Base-by-base conservation (phyloP, 805 yeast species). In the Saturnispora silvae region DNA sequence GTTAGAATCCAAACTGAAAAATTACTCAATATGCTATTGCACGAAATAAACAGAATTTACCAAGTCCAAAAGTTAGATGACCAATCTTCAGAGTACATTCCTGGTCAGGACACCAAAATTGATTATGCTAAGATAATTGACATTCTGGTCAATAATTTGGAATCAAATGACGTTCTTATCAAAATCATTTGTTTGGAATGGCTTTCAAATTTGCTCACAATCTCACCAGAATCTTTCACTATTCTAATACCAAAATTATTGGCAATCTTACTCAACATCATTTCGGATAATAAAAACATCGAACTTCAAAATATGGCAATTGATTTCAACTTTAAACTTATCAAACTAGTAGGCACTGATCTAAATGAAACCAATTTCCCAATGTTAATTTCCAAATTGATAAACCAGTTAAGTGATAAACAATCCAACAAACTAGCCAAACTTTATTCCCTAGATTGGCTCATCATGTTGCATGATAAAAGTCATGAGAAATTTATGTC, bases 361-460 rank as follows among this genome's bases (percentile, higher is more conserved):
- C 40, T 53, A 23, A 43, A 49, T 26, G 57, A 54, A 3, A 53
- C 49, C 7, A 75, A 74, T 48, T 70, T 74, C 43, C 61, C 75
- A 0, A 61, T 80, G 5, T 76, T 85, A 1, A 75, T 86, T 28
- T 76, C 77, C 40, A 77, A 80, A 4, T 65, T 89, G 39, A 77
- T 84, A 3, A 54, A 75, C 28, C 94, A 86, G 52, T 36, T 36
- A 14, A 24, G 20, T 11, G 37, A 32, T 14, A 25, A 33, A 13
- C 28, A 24, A 10, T 23, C 31, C 5, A 38, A 36, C 18, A 34
- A 28, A 28, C 75, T 77, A 20, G 81, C 96, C 0, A 69, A 92
- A 41, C 68, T 85, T 24, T 84, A 94, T 0, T 78, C 92, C 18
- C 61, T 92, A 25, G 95, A 87, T 45, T 92, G 98, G 98, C 64